Evolutionary conservation across 768 basidiomycete species (phyloP), one percentile per base, ranked within the genome.

Genomic region (Hygrophorus russula): DNA sequence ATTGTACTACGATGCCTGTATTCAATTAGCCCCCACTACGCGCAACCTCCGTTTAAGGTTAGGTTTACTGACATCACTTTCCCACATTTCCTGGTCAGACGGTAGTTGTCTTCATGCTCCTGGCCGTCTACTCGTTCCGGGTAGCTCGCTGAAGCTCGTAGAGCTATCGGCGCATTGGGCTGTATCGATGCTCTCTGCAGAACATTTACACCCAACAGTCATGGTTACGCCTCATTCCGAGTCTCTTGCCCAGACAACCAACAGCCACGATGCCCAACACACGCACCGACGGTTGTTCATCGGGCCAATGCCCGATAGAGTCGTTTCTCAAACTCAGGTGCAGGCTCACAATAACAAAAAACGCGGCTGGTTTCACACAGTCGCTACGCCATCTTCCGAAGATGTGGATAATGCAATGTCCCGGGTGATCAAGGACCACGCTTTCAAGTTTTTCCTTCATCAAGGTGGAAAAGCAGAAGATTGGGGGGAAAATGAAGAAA

Each of bases 241-340:
- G n/a, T n/a, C n/a, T n/a, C n/a, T 37, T 43, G 41, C 20, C 15
- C 33, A 19, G 9, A 41, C 30, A 35, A 35, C 36, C 2, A 28
- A 32, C 15, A 32, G 9, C 7, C 14, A 19, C 33, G 19, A 27
- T 34, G 30, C 9, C 29, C 37, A 20, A 12, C 65, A 71, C 57
- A 56, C 52, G 20, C 64, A 63, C 46, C 66, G 67, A 43, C 71
- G 87, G 24, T 58, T 80, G 41, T 88, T 88, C 59, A 66, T 90
- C 35, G 87, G 87, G 0, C 82, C 86, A 3, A 70, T 88, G 66
- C 85, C 84, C 10, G 77, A 80, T 53, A 74, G 69, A 44, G 66
- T 76, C 44, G 59, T 75, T 43, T 60, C 60, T 3, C 59, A 57
- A 40, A 59, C 62, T 36, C 67, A 74, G 49, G 56, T 55, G n/a